These are phyloP conservation scores for Coemansia sp. DNA, from an alignment of 192 early-diverging fungal species.

Conservation along the genomic window DNA sequence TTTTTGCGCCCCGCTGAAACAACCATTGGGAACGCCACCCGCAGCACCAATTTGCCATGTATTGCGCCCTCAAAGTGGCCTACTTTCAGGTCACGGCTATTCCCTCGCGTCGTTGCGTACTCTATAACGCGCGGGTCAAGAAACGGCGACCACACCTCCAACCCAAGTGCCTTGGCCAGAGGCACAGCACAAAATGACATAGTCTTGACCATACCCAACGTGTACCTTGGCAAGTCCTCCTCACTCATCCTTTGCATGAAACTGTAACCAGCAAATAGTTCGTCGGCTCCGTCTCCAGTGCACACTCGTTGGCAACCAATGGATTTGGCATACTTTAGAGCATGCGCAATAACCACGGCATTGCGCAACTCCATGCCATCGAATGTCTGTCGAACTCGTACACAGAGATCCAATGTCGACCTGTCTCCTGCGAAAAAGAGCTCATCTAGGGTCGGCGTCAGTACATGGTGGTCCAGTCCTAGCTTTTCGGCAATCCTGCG, in stretches of 20 bases:
- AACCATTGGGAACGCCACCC: constrained; percentile 63
- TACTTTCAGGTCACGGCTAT: constrained; percentile 38
- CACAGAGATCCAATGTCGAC: constrained; percentile 53
- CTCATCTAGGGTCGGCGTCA: constrained; percentile 48
- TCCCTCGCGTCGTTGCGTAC: constrained; percentile 49
- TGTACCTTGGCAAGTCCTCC: constrained; percentile 51
- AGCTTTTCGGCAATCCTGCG: constrained; percentile 48
- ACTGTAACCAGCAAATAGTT: constrained; percentile 69
- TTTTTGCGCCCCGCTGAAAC: constrained; percentile 62
- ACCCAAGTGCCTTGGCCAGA: constrained; percentile 47
- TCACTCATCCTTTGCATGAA: constrained; percentile 60
- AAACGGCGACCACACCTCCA: constrained; percentile 57
- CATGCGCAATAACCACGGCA: constrained; percentile 58
- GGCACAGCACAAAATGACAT: constrained; percentile 57
- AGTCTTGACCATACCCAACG: constrained; percentile 50
- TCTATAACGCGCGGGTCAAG: constrained; percentile 55
- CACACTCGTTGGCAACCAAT: constrained; percentile 53
- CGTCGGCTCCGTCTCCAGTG: constrained; percentile 70
- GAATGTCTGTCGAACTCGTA: constrained; percentile 60
- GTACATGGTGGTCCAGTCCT: constrained; percentile 49
- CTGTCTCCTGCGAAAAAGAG: constrained; percentile 22
- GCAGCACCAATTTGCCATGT: constrained; percentile 62
- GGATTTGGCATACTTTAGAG: constrained; percentile 47
- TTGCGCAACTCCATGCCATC: constrained; percentile 74
- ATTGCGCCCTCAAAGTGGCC: constrained; percentile 37